phyloP scores from a whole-genome alignment of 371 early-diverging fungal species.

The Mucor saturninus region DNA sequence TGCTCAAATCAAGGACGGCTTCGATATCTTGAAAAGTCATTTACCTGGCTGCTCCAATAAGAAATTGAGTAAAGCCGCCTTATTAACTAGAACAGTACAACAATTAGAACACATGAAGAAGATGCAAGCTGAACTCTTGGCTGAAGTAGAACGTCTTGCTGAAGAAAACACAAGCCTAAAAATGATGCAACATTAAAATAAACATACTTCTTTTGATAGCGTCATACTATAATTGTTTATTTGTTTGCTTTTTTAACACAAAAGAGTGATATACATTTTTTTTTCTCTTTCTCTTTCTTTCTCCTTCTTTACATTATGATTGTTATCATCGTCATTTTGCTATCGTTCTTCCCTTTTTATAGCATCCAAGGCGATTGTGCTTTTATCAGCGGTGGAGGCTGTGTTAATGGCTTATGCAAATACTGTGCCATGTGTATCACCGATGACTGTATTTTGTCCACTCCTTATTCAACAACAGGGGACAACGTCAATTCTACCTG shows the following conservation, averaged over 20 bases:
- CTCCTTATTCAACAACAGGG: slow-evolving; percentile 26
- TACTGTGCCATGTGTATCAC: slow-evolving; percentile 50
- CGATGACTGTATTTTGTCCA: slow-evolving; percentile 34
- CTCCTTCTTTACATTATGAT: neutral
- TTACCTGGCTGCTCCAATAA: slow-evolving; percentile 38
- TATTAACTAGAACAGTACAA: slow-evolving; percentile 39
- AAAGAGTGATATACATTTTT: neutral
- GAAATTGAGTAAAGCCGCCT: slow-evolving; percentile 47
- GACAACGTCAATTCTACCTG: slow-evolving; percentile 20
- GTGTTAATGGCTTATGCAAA: slow-evolving; percentile 40
- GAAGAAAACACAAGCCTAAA: slow-evolving; percentile 41
- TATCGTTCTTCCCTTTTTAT: neutral
- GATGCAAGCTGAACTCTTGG: slow-evolving; percentile 29
- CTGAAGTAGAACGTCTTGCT: slow-evolving; percentile 31
- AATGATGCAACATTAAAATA: slow-evolving; percentile 25
- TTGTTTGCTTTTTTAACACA: neutral
- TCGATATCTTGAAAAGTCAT: slow-evolving; percentile 32
- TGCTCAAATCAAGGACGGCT: slow-evolving; percentile 39
- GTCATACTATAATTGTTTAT: neutral
- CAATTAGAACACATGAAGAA: slow-evolving; percentile 35
- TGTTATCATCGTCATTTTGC: neutral
- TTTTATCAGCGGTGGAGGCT: slow-evolving; percentile 18
- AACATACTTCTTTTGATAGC: neutral
- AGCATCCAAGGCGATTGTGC: slow-evolving; percentile 8
- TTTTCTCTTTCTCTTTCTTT: neutral